Percentiles rank a stretch among this genome's conserved stretches.
Conservation (phyloP, 176 grass and related monocot species). For the Saccharum spontaneum region DNA sequence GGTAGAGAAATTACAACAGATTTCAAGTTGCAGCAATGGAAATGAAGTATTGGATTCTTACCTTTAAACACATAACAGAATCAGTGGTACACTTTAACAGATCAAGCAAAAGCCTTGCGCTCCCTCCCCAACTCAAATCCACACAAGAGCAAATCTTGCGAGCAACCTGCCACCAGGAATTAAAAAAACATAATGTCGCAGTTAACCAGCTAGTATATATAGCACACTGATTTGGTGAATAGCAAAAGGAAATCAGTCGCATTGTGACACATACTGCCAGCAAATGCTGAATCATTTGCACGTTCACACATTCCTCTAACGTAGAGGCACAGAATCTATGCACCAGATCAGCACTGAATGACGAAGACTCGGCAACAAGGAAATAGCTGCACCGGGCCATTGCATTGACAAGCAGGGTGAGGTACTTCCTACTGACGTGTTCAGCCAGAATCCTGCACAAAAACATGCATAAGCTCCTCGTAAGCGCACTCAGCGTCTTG, state of each 20-base stretch:
- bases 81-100: slow-evolving; percentile 41
- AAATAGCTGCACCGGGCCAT: slow-evolving; percentile 65
- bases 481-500: background rate
- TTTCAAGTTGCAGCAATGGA: background rate
- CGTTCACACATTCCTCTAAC: slow-evolving; percentile 39
- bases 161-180: slow-evolving; percentile 51
- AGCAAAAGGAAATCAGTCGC: background rate
- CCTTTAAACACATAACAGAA: slow-evolving; percentile 50
- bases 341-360: slow-evolving; percentile 43
- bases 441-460: slow-evolving; percentile 55
- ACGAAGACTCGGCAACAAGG: slow-evolving; percentile 36
- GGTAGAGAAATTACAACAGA: no score
- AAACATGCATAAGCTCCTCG: background rate
- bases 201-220: slow-evolving; percentile 3
- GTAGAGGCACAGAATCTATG: slow-evolving; percentile 44
- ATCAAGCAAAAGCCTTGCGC: slow-evolving; percentile 44
- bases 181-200: background rate
- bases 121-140: slow-evolving; percentile 53
- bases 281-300: slow-evolving; percentile 47
- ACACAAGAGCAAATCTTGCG: slow-evolving; percentile 62
- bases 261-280: slow-evolving; percentile 41
- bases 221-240: slow-evolving; percentile 11
- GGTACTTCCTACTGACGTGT: slow-evolving; percentile 48
- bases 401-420: slow-evolving; percentile 48
- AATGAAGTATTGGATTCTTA: slow-evolving; percentile 23